Evolutionary conservation across 306 rosid species (phyloP), one percentile per base, ranked within the genome.

Genomic region (Cicer pinnatifidum): DNA sequence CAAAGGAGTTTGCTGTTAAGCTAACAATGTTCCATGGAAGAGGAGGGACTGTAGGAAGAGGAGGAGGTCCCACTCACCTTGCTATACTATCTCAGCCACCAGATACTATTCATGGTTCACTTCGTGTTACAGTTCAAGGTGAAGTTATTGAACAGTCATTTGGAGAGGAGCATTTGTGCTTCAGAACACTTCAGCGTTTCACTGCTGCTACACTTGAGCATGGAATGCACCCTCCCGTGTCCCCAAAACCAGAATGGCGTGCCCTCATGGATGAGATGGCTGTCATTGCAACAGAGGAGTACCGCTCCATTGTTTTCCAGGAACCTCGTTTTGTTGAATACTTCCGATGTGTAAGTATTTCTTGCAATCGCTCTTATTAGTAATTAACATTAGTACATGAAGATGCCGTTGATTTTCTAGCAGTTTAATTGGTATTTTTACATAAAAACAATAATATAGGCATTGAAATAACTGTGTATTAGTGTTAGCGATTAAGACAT

Each of bases 1-100:
- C 99, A 1, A 95, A 95, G 84, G 58, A 87, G 65, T 90, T n/a
- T 37, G 97, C 97, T 37, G 84, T 95, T 38, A 95, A 95, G 88
- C 85, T 95, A 15, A 90, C 97, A 15, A 95, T 95, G 99, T 95
- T 95, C 80, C 99, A 95, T 73, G 99, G 99, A n/a, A 89, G 99
- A 83, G 99, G 99, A 71, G 99, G 99, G 76, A 95, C 99, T 15
- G 99, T 95, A 68, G 99, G 99, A 46, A 85, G 99, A 82, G 99
- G 99, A 82, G 99, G 99, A 1, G 99, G 99, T 0, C 99, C 99
- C 3, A 95, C 99, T 58, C 99, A 95, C 75, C 97, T 95, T 73
- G 99, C 99, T 67, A 91, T 95, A 78, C 82, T 95, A 82, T 95
- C 99, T 69, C 99, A 95, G 87, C 99, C 99, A 20, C 99, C 97